phyloP scores from a whole-genome alignment of 2,329 filamentous ascomycete species.

The Xylaria sp. region DNA sequence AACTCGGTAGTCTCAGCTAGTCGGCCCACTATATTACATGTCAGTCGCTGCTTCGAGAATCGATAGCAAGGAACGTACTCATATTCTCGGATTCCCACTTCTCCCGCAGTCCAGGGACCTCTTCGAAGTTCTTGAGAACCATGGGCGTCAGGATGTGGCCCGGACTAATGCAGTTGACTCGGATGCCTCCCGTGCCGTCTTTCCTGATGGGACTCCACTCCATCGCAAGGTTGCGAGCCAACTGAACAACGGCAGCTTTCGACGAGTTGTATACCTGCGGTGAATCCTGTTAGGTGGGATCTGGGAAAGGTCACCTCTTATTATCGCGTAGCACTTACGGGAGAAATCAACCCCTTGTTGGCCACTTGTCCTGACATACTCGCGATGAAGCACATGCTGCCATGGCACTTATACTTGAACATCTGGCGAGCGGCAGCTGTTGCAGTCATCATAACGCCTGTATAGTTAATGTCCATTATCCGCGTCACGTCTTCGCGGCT shows the following conservation, averaged over 20 bases:
- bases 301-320: background rate
- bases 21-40: constrained; percentile 57
- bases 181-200: constrained; percentile 63
- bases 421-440: constrained; percentile 75
- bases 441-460: constrained; percentile 75
- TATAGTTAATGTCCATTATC: constrained; percentile 77
- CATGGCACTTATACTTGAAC: constrained; percentile 60
- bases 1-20: constrained; percentile 68
- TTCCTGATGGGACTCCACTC: constrained; percentile 65
- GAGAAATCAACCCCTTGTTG: constrained; percentile 69
- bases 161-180: constrained; percentile 75
- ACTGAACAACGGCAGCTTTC: constrained; percentile 72
- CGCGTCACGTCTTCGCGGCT: constrained; percentile 64
- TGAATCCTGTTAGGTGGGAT: background rate
- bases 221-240: constrained; percentile 69
- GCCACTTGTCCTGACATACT: constrained; percentile 66
- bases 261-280: constrained; percentile 69
- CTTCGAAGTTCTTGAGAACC: constrained; percentile 75
- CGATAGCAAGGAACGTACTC: constrained; percentile 50
- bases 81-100: constrained; percentile 80
- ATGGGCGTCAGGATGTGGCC: constrained; percentile 77
- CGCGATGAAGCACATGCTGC: constrained; percentile 67
- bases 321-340: constrained; percentile 49
- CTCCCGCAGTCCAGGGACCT: constrained; percentile 67
- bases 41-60: background rate